Percentiles rank a stretch among this genome's conserved stretches.
Evolutionary conservation across 345 rosid species (phyloP).

Genomic region (Eucalyptus shirleyi): DNA sequence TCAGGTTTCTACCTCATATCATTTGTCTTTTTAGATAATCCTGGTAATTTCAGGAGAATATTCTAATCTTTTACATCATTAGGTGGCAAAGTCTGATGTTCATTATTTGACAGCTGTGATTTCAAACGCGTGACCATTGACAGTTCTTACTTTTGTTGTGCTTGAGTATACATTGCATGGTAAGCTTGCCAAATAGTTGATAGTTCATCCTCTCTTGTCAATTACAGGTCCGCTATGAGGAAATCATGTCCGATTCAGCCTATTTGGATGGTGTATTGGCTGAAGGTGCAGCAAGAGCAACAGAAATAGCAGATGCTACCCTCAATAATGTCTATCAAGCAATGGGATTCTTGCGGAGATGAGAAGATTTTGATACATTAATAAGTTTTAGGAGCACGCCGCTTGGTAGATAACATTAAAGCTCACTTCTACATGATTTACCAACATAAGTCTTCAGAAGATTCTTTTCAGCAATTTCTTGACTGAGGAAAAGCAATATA

Average conservation of each 20-base stretch:
- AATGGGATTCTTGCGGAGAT: slow-evolving; percentile 62
- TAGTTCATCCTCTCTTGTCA: not conserved
- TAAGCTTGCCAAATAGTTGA: not conserved
- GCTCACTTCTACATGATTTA: not conserved
- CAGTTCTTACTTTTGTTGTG: not conserved
- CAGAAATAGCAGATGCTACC: slow-evolving; percentile 52
- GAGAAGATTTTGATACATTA: not conserved
- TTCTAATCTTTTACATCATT: not conserved
- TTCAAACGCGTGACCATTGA: not conserved
- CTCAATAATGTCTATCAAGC: slow-evolving; percentile 56
- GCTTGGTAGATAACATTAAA: not conserved
- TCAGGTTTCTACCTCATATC: slow-evolving; percentile 33
- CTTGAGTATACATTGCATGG: not conserved
- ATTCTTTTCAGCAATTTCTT: not conserved
- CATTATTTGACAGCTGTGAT: not conserved
- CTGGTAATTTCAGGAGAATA: not conserved
- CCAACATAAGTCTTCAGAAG: not conserved
- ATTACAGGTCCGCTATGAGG: slow-evolving; percentile 49
- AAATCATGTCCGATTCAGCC: slow-evolving; percentile 51
- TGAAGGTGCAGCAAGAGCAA: slow-evolving; percentile 54
- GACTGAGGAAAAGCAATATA: not conserved
- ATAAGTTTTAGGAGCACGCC: not conserved
- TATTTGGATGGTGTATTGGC: slow-evolving; percentile 52
- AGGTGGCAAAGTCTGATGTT: not conserved
- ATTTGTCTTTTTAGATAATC: not conserved